Percentiles rank a stretch among this genome's conserved stretches.
Conservation (phyloP, 2,329 filamentous ascomycete genomes). For the Cladorrhinum sp. region DNA sequence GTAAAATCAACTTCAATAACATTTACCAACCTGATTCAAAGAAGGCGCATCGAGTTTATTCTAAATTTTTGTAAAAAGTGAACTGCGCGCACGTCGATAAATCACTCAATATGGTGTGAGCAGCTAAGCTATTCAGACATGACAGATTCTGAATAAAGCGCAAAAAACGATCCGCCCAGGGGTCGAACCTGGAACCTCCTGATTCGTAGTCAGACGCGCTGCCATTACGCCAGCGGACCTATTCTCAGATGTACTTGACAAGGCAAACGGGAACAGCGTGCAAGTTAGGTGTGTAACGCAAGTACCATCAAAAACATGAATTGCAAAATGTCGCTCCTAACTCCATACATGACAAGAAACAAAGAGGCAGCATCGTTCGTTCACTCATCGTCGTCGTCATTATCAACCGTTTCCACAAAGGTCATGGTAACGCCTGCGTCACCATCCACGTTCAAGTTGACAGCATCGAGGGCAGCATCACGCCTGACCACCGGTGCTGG, state of each 20-base stretch:
- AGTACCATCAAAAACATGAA: not conserved
- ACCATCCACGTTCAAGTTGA: slow-evolving; percentile 45
- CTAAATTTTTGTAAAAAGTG: not conserved
- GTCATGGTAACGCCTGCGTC: slow-evolving; percentile 46
- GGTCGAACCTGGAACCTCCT: slow-evolving; percentile 13
- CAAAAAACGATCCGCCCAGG: slow-evolving; percentile 10
- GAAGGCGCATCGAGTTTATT: not conserved
- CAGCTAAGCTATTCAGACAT: not conserved
- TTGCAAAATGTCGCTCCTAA: not conserved
- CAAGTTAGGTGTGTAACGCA: not conserved
- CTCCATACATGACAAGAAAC: not conserved
- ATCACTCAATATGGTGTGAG: not conserved
- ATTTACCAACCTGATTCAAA: too few relatives aligned
- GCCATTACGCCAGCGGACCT: slow-evolving; percentile 12
- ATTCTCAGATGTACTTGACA: not conserved
- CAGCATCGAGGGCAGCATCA: slow-evolving; percentile 37
- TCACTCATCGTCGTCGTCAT: slow-evolving; percentile 29
- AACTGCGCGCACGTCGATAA: not conserved
- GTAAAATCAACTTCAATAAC: not conserved
- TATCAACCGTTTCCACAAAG: slow-evolving; percentile 42
- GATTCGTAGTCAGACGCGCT: slow-evolving; percentile 13
- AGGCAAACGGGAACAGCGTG: too few relatives aligned
- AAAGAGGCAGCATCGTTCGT: not conserved
- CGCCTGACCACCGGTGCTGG: slow-evolving; percentile 14
- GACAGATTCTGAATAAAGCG: too few relatives aligned